These are phyloP conservation scores for Lipomyces yamanashiensis DNA, from an alignment of 805 yeast genomes.

Conservation along the genomic window DNA sequence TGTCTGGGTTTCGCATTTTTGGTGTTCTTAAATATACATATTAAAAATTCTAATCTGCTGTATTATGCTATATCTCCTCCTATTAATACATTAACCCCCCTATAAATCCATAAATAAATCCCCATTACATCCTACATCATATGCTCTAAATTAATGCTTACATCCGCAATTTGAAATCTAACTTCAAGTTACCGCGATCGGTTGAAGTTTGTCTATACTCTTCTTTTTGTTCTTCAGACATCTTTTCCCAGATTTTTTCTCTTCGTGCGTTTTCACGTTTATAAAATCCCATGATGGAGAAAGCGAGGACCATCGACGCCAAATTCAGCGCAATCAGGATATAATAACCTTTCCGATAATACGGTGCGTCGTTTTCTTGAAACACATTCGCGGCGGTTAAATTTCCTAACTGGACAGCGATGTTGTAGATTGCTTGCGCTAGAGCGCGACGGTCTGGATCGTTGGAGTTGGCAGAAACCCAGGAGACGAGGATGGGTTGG, in stretches of 20 bases:
- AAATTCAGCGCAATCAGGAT: constrained; percentile 40
- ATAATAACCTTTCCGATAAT: constrained; percentile 61
- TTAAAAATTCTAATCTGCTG: too few relatives aligned
- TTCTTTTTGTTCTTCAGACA: constrained; percentile 55
- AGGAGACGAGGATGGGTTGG: constrained; percentile 60
- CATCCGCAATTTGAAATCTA: constrained; percentile 53
- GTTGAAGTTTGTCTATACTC: constrained; percentile 52
- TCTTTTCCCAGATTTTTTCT: constrained; percentile 56
- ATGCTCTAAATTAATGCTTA: background rate
- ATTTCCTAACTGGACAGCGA: constrained; percentile 63
- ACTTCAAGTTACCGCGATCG: constrained; percentile 61
- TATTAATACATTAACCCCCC: too few relatives aligned
- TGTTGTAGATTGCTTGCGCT: constrained; percentile 66
- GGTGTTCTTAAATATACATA: too few relatives aligned
- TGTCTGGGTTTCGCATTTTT: too few relatives aligned
- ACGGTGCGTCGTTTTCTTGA: constrained; percentile 60
- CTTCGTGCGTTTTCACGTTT: constrained; percentile 44
- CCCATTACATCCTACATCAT: too few relatives aligned
- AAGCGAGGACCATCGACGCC: constrained; percentile 40
- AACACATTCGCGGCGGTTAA: constrained; percentile 63
- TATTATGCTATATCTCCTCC: too few relatives aligned
- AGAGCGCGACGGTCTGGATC: constrained; percentile 66
- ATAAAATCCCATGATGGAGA: constrained; percentile 43
- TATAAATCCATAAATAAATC: too few relatives aligned
- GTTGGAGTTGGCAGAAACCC: constrained; percentile 67